Base-by-base conservation (phyloP, 2,329 filamentous ascomycete genomes). In the Colletotrichum musicola region DNA sequence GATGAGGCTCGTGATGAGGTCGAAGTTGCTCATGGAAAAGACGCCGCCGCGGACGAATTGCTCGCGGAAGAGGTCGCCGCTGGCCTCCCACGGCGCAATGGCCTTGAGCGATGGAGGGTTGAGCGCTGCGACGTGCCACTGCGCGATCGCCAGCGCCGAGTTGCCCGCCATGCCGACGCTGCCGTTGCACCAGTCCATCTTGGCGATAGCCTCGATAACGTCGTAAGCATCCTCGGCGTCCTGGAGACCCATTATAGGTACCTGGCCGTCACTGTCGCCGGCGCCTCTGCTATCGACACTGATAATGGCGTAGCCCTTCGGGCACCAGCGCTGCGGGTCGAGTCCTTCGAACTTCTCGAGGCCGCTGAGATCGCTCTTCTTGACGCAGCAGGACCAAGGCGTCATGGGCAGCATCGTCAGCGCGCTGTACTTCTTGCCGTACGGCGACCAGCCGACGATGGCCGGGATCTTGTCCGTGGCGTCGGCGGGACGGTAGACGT, bases 41-140 rank as follows among this genome's bases (percentile, higher is more conserved):
- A 74, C 75, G 1, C 83, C 82, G 14, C 84, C 83, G 5, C 83
- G 78, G 42, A 76, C 77, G 69, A 84, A 81, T 27, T 82, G 79
- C 69, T 86, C 83, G 2, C 83, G 79, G 68, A 83, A 86, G 4
- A 85, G 71, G 68, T 86, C 84, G 0, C 78, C 78, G 46, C 75
- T 79, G 4, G 80, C 83, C 72, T 86, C 84, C 82, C 82, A 51
- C 76, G 85, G 73, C 1, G 73, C 72, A 14, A 74, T 74, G 20
- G 71, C 71, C n/a, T 73, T 73, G 13, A 74, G 59, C 1, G 66
- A 69, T 1, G 73, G 73, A 3, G 72, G 72, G 18, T 69, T 69
- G 44, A 70, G 50, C 5, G 72, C 68, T 1, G 73, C 72, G 0
- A 72, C 72, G 58, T 72, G 72, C 72, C 72, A 75, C 47, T 75